Conservation (phyloP, 2,329 filamentous ascomycete genomes). For the Mycosphaerella sp. region DNA sequence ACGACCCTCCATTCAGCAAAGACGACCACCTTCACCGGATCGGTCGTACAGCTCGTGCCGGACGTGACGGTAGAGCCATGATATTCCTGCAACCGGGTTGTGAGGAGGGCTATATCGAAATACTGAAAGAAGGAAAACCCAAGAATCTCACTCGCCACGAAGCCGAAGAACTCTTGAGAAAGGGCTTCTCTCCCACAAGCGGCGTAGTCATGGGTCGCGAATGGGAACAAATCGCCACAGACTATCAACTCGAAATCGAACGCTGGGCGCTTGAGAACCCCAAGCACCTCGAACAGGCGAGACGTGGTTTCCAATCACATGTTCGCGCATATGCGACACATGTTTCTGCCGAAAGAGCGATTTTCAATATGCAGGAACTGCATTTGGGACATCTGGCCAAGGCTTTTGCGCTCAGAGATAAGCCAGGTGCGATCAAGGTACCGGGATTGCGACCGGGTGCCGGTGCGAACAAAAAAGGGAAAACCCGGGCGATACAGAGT, state of each 20-base stretch:
- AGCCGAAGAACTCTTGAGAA: conserved; percentile 61
- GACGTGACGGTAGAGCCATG: conserved; percentile 75
- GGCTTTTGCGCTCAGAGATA: conserved; percentile 82
- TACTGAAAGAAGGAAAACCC: conserved; percentile 64
- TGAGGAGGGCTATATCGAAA: conserved; percentile 82
- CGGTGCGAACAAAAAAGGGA: conserved; percentile 42
- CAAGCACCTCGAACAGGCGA: conserved; percentile 70
- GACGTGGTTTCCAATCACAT: conserved; percentile 83
- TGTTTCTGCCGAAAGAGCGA: conserved; percentile 71
- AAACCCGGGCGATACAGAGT: conserved; percentile 31
- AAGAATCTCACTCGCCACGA: conserved; percentile 52
- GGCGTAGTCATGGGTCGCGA: conserved; percentile 42
- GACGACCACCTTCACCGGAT: conserved; percentile 93
- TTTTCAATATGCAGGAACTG: conserved; percentile 86
- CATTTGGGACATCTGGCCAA: conserved; percentile 93
- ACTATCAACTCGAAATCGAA: conserved; percentile 61
- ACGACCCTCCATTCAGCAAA: conserved; percentile 88
- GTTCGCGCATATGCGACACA: conserved; percentile 94
- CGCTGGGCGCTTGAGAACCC: conserved; percentile 59
- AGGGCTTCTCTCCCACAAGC: conserved; percentile 48
- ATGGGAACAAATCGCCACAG: conserved; percentile 62
- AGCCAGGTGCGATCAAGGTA: conserved; percentile 69
- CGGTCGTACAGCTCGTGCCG: conserved; percentile 88
- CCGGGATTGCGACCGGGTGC: conserved; percentile 47
- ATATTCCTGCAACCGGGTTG: conserved; percentile 86